A percentile compares a stretch with the other conserved stretches of the same genome.
Evolutionary conservation across 2,329 filamentous ascomycete genomes (phyloP).

Genomic region (Ophiostoma ulmi): DNA sequence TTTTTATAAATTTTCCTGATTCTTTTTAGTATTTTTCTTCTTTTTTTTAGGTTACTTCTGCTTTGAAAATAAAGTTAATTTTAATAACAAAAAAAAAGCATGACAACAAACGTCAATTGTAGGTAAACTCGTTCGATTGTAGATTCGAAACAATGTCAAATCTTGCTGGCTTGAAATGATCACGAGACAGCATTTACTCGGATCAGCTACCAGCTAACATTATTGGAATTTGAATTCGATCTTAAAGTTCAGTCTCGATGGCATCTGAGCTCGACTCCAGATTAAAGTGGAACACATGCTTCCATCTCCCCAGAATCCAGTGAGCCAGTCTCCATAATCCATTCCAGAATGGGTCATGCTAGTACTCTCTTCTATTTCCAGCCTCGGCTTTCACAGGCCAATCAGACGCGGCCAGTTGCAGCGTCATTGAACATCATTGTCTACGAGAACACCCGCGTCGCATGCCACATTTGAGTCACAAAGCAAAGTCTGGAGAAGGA

Average conservation of each 20-base stretch:
- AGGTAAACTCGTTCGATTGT: too few species aligned
- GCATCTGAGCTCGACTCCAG: neutral
- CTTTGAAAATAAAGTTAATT: too few species aligned
- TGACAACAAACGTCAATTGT: too few species aligned
- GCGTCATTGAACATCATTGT: neutral
- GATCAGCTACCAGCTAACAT: neutral
- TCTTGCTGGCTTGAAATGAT: too few species aligned
- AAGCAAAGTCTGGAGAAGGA: neutral
- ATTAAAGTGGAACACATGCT: neutral
- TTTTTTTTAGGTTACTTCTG: too few species aligned
- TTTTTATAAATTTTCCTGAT: neutral
- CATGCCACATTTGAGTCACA: neutral
- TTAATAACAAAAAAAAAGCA: too few species aligned
- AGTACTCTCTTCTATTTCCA: neutral
- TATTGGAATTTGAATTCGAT: neutral
- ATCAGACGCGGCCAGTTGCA: constrained; percentile 13
- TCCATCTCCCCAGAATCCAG: constrained; percentile 4
- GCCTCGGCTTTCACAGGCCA: constrained; percentile 27
- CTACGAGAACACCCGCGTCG: constrained; percentile 20
- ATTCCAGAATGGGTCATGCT: neutral
- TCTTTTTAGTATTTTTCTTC: too few species aligned
- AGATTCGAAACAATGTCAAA: too few species aligned
- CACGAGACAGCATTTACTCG: too few species aligned
- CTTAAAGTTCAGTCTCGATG: neutral
- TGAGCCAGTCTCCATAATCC: neutral